Evolutionary conservation across 129 eudicot genomes (phyloP).

Genomic region (Artemisia tridentata): DNA sequence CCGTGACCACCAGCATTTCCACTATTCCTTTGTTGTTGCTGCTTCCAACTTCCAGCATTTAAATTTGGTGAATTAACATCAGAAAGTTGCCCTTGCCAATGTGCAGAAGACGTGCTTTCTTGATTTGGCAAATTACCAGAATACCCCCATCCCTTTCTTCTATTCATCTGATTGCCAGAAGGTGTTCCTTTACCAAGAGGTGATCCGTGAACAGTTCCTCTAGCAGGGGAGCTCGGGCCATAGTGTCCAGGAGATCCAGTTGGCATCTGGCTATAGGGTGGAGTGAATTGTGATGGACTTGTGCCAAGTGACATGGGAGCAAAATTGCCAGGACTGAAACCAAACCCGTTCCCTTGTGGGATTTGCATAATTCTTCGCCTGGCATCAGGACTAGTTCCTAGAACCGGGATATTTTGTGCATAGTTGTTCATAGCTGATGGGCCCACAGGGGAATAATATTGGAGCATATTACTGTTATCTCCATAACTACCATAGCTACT

Average conservation of each 20-base stretch:
- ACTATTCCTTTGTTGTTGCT: slow-evolving; percentile 54
- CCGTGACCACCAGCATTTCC: slow-evolving; percentile 36
- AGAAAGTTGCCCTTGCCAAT: slow-evolving; percentile 58
- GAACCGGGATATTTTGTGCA: slow-evolving; percentile 52
- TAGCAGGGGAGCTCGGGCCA: slow-evolving; percentile 87
- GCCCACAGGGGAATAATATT: slow-evolving; percentile 84
- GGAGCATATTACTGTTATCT: slow-evolving; percentile 60
- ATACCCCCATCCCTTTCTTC: slow-evolving; percentile 73
- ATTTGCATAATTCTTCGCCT: slow-evolving; percentile 60
- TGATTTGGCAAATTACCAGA: slow-evolving; percentile 54
- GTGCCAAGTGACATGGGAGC: slow-evolving; percentile 96
- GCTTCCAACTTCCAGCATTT: slow-evolving; percentile 48
- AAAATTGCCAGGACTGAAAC: slow-evolving; percentile 83
- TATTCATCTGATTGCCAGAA: slow-evolving; percentile 50
- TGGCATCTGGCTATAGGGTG: slow-evolving; percentile 73
- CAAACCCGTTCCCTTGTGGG: slow-evolving; percentile 71
- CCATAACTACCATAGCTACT: slow-evolving; percentile 98
- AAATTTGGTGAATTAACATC: slow-evolving; percentile 44
- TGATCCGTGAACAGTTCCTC: slow-evolving; percentile 77
- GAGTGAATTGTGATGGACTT: slow-evolving; percentile 97
- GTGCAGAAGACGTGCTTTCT: slow-evolving; percentile 52
- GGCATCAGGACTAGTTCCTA: slow-evolving; percentile 88
- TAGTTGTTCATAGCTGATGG: slow-evolving; percentile 87
- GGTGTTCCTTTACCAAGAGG: slow-evolving; percentile 81
- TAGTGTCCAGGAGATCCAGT: slow-evolving; percentile 90